Evolutionary conservation across 2,329 filamentous ascomycete species (phyloP).

Genomic region (Aspergillus tanneri): DNA sequence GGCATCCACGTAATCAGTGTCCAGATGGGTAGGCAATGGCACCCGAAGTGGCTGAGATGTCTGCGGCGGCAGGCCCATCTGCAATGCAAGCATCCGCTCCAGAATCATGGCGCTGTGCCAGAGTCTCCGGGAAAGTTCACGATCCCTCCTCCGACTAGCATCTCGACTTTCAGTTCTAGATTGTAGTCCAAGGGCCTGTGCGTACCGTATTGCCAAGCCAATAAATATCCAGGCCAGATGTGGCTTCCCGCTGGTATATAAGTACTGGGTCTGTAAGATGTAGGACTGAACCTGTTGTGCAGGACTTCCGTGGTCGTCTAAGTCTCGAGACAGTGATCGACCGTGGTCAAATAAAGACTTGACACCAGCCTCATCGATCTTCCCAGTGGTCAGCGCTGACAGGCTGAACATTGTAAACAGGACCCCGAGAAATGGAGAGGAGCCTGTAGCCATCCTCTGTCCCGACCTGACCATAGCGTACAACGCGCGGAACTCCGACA

Average conservation of each 20-base stretch:
- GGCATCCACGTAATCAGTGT: conserved; percentile 27
- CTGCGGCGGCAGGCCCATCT: conserved; percentile 20
- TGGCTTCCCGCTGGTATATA: conserved; percentile 22
- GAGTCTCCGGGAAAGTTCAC: conserved; percentile 23
- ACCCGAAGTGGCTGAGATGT: conserved; percentile 18
- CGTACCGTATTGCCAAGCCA: conserved; percentile 22
- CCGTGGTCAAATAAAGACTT: conserved; percentile 18
- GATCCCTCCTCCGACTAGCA: conserved; percentile 12
- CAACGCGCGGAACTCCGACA: conserved; percentile 16
- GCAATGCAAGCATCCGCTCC: conserved; percentile 26
- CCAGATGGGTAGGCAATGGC: conserved; percentile 23
- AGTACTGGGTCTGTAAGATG: conserved; percentile 25
- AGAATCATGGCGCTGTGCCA: conserved; percentile 29
- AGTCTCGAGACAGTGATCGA: conserved; percentile 18
- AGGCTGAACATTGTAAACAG: conserved; percentile 24
- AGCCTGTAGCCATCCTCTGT: conserved; percentile 6
- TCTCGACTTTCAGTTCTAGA: conserved; percentile 19
- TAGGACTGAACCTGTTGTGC: conserved; percentile 21
- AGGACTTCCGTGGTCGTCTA: conserved; percentile 12
- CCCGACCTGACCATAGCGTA: conserved; percentile 13
- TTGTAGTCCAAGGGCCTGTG: conserved; percentile 22
- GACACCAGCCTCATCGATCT: conserved; percentile 10
- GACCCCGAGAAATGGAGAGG: conserved; percentile 17
- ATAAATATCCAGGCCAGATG: conserved; percentile 24
- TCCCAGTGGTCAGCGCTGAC: conserved; percentile 13